Percentiles rank a stretch among this genome's conserved stretches.
These are phyloP conservation scores for Lenwebbia sp. DNA, from an alignment of 345 rosid genomes.

Conservation along the genomic window DNA sequence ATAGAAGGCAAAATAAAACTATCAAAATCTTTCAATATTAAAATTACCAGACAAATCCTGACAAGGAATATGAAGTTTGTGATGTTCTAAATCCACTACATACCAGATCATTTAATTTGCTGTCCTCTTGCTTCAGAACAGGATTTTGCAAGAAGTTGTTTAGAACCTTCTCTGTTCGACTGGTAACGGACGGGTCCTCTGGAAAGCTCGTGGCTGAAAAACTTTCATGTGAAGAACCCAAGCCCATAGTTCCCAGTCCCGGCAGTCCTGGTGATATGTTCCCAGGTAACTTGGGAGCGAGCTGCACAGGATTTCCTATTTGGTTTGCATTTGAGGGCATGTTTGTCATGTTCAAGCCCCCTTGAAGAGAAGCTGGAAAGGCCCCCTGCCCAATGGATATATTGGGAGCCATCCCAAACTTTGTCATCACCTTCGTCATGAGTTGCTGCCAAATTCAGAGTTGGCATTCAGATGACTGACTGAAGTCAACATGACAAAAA, in stretches of 20 bases:
- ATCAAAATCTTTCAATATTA: not conserved
- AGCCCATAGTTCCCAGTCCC: slow-evolving; percentile 13
- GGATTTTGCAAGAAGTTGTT: slow-evolving; percentile 59
- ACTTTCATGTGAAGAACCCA: slow-evolving; percentile 19
- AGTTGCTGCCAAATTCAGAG: slow-evolving; percentile 31
- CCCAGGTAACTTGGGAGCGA: slow-evolving; percentile 22
- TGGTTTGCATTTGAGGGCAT: slow-evolving; percentile 27
- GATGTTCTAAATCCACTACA: not conserved
- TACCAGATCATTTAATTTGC: slow-evolving; percentile 36
- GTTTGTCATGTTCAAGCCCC: slow-evolving; percentile 19
- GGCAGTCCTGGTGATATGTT: slow-evolving; percentile 18
- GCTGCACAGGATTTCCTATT: slow-evolving; percentile 24
- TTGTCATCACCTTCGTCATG: slow-evolving; percentile 44
- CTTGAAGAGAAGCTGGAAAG: slow-evolving; percentile 29
- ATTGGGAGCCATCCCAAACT: slow-evolving; percentile 44
- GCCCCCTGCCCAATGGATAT: slow-evolving; percentile 23
- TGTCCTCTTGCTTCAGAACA: slow-evolving; percentile 37
- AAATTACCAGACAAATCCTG: not conserved
- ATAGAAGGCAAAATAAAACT: not conserved
- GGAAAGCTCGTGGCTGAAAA: slow-evolving; percentile 5
- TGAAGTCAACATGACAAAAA: not conserved
- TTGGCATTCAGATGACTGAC: slow-evolving; percentile 14
- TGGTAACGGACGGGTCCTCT: slow-evolving; percentile 33
- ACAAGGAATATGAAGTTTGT: not conserved
- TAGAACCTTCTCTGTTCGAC: slow-evolving; percentile 72